Evolutionary conservation across 331 rosid species (phyloP).

Genomic region (Acacia pycnantha): DNA sequence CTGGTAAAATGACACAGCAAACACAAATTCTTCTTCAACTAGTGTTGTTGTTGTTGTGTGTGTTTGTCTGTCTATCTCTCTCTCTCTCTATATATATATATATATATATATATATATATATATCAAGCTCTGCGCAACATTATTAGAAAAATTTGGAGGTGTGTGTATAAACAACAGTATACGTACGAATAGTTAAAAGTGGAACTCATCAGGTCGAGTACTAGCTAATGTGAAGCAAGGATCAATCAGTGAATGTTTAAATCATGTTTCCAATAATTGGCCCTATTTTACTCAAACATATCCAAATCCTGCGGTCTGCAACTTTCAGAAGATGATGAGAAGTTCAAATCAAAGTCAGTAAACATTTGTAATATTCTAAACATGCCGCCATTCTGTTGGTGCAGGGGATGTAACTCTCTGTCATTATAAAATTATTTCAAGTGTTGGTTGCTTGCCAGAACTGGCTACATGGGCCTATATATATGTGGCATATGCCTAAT

Average conservation of each 20-base stretch:
- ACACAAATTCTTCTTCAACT: background rate
- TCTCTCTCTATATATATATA: no score
- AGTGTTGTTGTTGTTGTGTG: background rate
- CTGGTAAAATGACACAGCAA: background rate
- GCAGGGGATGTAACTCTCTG: background rate
- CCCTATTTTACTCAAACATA: background rate
- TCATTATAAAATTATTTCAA: background rate
- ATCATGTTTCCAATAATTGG: background rate
- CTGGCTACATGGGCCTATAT: background rate
- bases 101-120: no score
- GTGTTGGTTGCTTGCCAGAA: background rate
- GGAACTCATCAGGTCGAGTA: background rate
- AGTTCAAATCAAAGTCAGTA: slow-evolving; percentile 24
- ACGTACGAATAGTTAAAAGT: background rate
- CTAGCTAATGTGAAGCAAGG: background rate
- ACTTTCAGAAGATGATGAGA: slow-evolving; percentile 15
- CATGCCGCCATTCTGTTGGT: slow-evolving; percentile 12
- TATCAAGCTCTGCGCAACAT: background rate
- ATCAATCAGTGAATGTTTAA: background rate
- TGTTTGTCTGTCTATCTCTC: background rate
- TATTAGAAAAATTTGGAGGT: background rate
- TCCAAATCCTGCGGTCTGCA: background rate
- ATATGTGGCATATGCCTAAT: background rate
- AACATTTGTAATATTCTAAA: background rate
- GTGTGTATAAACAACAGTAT: background rate